Evolutionary conservation across 2,329 filamentous ascomycete genomes (phyloP), one percentile per base, ranked within the genome.

Genomic region (Mariannaea elegans): DNA sequence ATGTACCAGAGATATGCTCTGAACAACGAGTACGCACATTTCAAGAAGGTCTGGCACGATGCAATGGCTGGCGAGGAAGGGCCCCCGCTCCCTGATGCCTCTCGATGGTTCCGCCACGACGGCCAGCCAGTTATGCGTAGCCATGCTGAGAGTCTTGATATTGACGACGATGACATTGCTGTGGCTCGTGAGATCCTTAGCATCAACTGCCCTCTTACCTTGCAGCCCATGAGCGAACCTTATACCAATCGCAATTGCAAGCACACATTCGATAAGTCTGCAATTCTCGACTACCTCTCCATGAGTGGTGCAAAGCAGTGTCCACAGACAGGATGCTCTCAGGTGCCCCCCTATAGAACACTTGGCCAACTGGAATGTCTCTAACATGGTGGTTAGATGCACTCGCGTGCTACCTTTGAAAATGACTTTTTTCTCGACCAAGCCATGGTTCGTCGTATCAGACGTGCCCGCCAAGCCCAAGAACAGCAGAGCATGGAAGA

Each of bases 181-280:
- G 83, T 94, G 27, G 83, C 85, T 24, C 81, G 85, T 47, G 87
- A 88, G 62, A 84, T 82, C 4, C 81, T 88, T 51, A 90, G 86
- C 72, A 84, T 89, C 29, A 88, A 86, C 67, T 94, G 91, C 69
- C 90, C 90, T 0, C 73, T 94, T 18, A 90, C 90, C 0, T 78
- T 93, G 64, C 79, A 80, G 50, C 79, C 84, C 42, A 88, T 92
- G 78, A 77, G 80, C 39, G 83, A 92, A 51, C 91, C 91, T 0
- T 87, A 86, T 69, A 90, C 85, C 55, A 91, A 86, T 67, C 77
- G 72, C 13, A 84, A 85, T 64, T 94, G 91, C 78, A 87, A 85
- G 55, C 91, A 94, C 73, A 88, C 84, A 0, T 94, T 92, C 71
- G 89, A 94, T 71, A 89, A 86, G 73, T 70, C 73, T 1, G 85